phyloP scores from a whole-genome alignment of 352 stramenopile species.

The Globisporangium megalacanthum region DNA sequence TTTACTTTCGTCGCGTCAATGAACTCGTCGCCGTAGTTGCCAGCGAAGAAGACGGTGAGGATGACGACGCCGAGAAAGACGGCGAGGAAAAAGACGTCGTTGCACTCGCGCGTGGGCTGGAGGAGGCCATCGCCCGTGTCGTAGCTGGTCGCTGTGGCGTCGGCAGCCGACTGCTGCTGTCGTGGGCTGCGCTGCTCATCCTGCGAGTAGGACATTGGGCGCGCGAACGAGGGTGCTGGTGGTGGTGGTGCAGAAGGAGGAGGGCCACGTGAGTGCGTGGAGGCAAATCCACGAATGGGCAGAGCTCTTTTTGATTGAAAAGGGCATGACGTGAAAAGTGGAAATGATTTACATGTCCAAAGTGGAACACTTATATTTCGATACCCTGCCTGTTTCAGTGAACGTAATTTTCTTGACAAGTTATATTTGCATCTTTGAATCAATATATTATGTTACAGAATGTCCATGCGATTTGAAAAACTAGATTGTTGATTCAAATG shows the following conservation, averaged over 20 bases:
- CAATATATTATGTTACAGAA: not conserved
- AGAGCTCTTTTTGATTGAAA: not conserved
- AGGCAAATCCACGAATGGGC: not conserved
- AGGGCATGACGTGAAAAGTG: not conserved
- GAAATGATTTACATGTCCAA: not conserved
- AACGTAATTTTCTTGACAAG: not conserved
- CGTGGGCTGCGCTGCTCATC: not conserved
- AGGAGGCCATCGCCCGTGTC: constrained; percentile 10
- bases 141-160: not conserved
- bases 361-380: not conserved
- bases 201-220: not conserved
- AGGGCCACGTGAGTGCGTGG: not conserved
- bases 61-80: constrained; percentile 54
- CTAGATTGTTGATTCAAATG: not conserved
- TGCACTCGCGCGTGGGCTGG: constrained; percentile 42
- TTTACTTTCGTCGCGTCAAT: constrained; percentile 45
- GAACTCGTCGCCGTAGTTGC: constrained; percentile 59
- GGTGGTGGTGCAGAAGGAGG: not conserved
- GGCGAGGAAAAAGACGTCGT: constrained; percentile 73
- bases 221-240: not conserved
- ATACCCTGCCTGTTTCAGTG: not conserved
- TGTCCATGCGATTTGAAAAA: not conserved
- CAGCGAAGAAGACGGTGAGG: constrained; percentile 31
- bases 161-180: not conserved
- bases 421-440: not conserved